These are phyloP conservation scores for Ganoderma boninense DNA, from an alignment of 1,284 basidiomycete genomes.

Conservation along the genomic window DNA sequence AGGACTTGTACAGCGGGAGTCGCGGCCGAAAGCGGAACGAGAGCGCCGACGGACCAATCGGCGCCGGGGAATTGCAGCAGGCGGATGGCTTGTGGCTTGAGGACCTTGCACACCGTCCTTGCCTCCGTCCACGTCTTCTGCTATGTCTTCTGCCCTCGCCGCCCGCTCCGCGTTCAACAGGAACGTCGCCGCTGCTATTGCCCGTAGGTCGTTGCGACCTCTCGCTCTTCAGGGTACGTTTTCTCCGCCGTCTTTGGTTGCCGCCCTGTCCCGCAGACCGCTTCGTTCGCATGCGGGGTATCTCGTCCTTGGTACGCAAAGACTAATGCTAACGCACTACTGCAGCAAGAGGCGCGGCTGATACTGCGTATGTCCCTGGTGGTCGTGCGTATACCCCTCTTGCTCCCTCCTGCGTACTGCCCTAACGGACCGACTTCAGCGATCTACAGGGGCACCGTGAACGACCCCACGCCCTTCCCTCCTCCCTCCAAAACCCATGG, in stretches of 20 bases:
- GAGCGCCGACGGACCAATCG: conserved; percentile 31
- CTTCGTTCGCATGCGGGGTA: neutral
- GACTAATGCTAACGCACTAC: neutral
- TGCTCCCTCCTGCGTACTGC: conserved; percentile 6
- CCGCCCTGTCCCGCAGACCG: conserved; percentile 1
- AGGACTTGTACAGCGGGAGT: conserved; percentile 8
- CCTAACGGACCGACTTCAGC: conserved; percentile 55
- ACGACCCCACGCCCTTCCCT: conserved; percentile 94
- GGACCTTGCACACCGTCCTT: conserved; percentile 6
- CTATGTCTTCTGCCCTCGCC: conserved; percentile 61
- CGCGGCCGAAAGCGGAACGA: conserved; percentile 31
- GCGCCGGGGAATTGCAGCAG: conserved; percentile 23
- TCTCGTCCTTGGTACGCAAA: neutral
- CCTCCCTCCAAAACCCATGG: conserved; percentile 84
- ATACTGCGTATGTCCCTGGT: conserved; percentile 65
- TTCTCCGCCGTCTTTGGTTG: conserved; percentile 35
- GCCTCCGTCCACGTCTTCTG: conserved; percentile 35
- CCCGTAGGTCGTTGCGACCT: conserved; percentile 49
- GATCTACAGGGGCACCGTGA: conserved; percentile 93
- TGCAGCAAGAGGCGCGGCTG: conserved; percentile 39
- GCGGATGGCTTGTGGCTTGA: conserved; percentile 14
- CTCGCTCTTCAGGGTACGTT: conserved; percentile 40
- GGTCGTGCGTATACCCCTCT: conserved; percentile 63
- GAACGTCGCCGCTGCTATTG: conserved; percentile 49
- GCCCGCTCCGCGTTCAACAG: conserved; percentile 58